Evolutionary conservation across 2,329 filamentous ascomycete genomes (phyloP).

Genomic region (Apiospora kogelbergensis): DNA sequence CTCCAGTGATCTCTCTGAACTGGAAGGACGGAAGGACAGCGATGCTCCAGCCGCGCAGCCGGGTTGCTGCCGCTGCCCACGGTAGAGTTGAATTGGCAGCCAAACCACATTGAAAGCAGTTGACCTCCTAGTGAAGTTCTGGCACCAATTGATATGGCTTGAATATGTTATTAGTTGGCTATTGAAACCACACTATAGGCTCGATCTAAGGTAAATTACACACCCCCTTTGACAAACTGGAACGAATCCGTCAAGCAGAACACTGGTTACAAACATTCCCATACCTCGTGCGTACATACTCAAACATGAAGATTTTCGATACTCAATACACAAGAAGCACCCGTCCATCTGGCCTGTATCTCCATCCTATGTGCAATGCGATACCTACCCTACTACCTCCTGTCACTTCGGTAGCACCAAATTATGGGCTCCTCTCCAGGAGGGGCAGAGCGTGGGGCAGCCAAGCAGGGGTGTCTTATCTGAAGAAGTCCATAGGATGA

Average conservation of each 20-base stretch:
- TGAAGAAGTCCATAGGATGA: slow-evolving; percentile 18
- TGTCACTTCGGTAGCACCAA: not conserved
- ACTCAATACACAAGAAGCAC: not conserved
- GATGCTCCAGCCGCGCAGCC: not conserved
- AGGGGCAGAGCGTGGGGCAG: slow-evolving; percentile 5
- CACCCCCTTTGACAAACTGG: not conserved
- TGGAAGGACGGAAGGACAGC: not conserved
- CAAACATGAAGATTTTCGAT: not conserved
- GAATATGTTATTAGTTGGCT: not conserved
- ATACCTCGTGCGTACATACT: not conserved
- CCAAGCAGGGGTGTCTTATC: slow-evolving; percentile 15
- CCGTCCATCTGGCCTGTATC: not conserved
- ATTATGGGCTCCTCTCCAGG: not conserved
- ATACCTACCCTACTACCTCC: too few relatives aligned
- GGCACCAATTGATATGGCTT: not conserved
- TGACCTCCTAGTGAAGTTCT: not conserved
- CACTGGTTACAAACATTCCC: not conserved
- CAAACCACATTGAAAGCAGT: not conserved
- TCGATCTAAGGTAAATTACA: not conserved
- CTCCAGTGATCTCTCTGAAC: too few relatives aligned
- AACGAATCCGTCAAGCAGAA: not conserved
- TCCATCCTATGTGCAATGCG: not conserved
- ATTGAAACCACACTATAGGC: not conserved
- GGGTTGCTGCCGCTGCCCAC: not conserved
- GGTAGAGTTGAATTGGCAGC: not conserved